Percentiles rank a stretch among this genome's conserved stretches.
These are phyloP conservation scores for Diplocarpon mali DNA, from an alignment of 2,329 filamentous ascomycete genomes.

Conservation along the genomic window DNA sequence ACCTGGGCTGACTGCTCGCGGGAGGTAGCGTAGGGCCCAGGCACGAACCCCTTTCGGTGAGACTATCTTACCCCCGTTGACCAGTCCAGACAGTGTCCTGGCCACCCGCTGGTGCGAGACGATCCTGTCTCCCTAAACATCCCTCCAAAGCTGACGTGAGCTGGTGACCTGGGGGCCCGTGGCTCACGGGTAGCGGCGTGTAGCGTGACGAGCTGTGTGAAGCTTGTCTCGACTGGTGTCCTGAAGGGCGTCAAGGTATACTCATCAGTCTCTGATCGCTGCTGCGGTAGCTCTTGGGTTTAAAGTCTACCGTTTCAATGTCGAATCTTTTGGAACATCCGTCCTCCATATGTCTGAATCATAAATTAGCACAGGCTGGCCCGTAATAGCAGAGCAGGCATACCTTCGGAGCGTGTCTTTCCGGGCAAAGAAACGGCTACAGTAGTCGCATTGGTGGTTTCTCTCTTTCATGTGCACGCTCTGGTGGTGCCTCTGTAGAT, in stretches of 20 bases:
- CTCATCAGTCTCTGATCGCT: slow-evolving; percentile 13
- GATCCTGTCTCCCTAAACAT: slow-evolving; percentile 18
- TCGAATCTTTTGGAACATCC: slow-evolving; percentile 58
- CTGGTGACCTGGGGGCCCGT: slow-evolving; percentile 13
- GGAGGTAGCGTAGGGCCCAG: neutral
- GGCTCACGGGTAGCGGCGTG: slow-evolving; percentile 13
- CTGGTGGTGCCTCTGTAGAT: slow-evolving; percentile 53
- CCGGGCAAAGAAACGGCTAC: slow-evolving; percentile 60
- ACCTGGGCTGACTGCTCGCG: neutral
- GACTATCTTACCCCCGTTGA: neutral
- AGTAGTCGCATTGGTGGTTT: slow-evolving; percentile 60
- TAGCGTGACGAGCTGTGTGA: slow-evolving; percentile 22
- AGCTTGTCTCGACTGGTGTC: slow-evolving; percentile 15
- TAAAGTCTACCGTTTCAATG: slow-evolving; percentile 26
- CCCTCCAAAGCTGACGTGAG: slow-evolving; percentile 21
- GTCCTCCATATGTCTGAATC: slow-evolving; percentile 59
- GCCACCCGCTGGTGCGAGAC: slow-evolving; percentile 12
- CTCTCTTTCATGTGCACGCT: slow-evolving; percentile 65
- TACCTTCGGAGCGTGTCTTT: slow-evolving; percentile 77
- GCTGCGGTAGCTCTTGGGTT: slow-evolving; percentile 20
- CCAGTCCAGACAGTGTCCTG: slow-evolving; percentile 7
- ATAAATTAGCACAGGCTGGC: neutral
- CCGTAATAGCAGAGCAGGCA: slow-evolving; percentile 3
- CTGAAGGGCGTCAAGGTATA: slow-evolving; percentile 9
- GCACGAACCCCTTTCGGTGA: neutral